Percentiles rank a stretch among this genome's conserved stretches.
phyloP scores from a whole-genome alignment of 768 basidiomycete genomes.

The Naganishia onofrii region DNA sequence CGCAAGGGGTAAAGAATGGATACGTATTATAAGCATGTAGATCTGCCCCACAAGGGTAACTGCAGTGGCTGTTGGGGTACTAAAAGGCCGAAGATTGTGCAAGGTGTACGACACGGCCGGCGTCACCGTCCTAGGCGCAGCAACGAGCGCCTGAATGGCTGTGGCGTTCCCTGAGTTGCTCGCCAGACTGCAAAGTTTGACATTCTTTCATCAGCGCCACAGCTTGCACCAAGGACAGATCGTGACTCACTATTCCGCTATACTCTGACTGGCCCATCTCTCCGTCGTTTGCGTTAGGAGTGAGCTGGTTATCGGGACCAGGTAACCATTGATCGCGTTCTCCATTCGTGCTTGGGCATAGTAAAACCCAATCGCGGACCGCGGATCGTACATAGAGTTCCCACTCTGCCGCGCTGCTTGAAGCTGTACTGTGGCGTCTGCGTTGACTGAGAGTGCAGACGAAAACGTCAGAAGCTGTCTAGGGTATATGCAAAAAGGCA shows the following conservation, averaged over 20 bases:
- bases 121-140: slow-evolving; percentile 54
- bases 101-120: slow-evolving; percentile 50
- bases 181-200: slow-evolving; percentile 30
- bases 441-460: slow-evolving; percentile 45
- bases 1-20: neutral
- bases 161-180: slow-evolving; percentile 52
- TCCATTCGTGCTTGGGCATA: slow-evolving; percentile 58
- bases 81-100: slow-evolving; percentile 55
- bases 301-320: slow-evolving; percentile 52
- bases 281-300: slow-evolving; percentile 34
- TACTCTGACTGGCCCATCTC: slow-evolving; percentile 34
- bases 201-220: neutral
- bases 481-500: no score
- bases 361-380: slow-evolving; percentile 52
- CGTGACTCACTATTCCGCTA: slow-evolving; percentile 41
- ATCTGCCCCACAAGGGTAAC: slow-evolving; percentile 56
- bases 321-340: slow-evolving; percentile 53
- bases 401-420: slow-evolving; percentile 53
- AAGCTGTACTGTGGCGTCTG: slow-evolving; percentile 52
- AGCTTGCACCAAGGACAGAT: slow-evolving; percentile 22
- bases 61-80: slow-evolving; percentile 53
- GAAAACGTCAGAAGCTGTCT: no score
- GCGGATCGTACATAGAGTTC: slow-evolving; percentile 52
- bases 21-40: slow-evolving; percentile 45
- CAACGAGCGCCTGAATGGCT: slow-evolving; percentile 52